A percentile compares a stretch with the other conserved stretches of the same genome.
Conservation (phyloP, 2,329 filamentous ascomycete genomes). For the Neofusicoccum parvum region DNA sequence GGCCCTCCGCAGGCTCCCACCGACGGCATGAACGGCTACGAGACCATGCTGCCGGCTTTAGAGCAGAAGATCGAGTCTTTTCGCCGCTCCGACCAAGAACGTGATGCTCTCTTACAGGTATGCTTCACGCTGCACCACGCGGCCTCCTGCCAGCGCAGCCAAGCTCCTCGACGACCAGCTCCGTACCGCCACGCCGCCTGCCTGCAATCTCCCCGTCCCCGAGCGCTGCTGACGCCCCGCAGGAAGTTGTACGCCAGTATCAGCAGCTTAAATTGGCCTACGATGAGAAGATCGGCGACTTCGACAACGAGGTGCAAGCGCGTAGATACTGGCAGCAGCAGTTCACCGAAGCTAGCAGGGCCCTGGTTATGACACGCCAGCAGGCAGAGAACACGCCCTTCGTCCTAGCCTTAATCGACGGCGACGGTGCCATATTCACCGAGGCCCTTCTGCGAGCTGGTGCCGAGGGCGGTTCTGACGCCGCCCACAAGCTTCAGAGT, state of each 20-base stretch:
- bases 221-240: background rate
- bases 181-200: background rate
- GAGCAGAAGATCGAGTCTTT: conserved; percentile 35
- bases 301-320: conserved; percentile 39
- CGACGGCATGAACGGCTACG: conserved; percentile 19
- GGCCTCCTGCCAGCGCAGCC: background rate
- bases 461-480: conserved; percentile 49
- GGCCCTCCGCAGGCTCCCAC: background rate
- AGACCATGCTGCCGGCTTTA: conserved; percentile 4
- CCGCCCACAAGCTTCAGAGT: conserved; percentile 46
- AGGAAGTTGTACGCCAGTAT: conserved; percentile 34
- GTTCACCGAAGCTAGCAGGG: conserved; percentile 8
- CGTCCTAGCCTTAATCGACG: conserved; percentile 51
- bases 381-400: conserved; percentile 43
- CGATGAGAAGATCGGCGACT: conserved; percentile 37
- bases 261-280: conserved; percentile 36
- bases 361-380: conserved; percentile 5
- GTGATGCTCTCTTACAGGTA: conserved; percentile 39
- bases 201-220: background rate
- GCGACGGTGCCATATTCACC: conserved; percentile 53
- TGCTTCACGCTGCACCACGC: conserved; percentile 11
- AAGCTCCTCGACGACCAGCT: background rate
- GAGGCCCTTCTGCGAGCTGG: conserved; percentile 46
- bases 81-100: conserved; percentile 38
- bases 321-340: conserved; percentile 38